Base-by-base conservation (phyloP, 2,329 filamentous ascomycete species). In the Cladosporium cucumerinum region DNA sequence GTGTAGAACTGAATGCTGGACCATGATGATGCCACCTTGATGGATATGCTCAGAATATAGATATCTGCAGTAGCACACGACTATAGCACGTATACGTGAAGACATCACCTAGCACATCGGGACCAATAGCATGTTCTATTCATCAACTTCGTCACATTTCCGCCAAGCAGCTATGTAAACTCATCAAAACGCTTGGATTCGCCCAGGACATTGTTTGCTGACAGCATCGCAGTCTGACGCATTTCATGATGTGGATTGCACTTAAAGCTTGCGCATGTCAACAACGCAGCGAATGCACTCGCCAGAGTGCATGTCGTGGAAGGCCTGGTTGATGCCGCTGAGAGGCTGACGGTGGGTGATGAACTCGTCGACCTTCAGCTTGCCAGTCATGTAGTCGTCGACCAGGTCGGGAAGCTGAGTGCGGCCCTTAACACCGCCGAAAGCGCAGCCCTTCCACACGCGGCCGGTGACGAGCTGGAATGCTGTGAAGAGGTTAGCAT, bases 391-490 rank as follows among this genome's bases (percentile, higher is more conserved):
- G 82, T 99, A 99, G 80, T 98, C 94, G 71, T 87, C 82, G 26
- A 99, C 93, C 48, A 99, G 88, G 66, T 85, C 88, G 57, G 91
- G 90, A 70, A 99, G 87, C 82, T 99, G 95, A 36, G 91, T 89
- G 75, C 95, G 93, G 72, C 95, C 95, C 85, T 98, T 99, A 85
- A 99, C 93, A 73, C 95, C 95, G 72, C 95, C 95, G 75, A 99
- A 99, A 21, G 95, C 95, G 77, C 94, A 98, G 63, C 95, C 95
- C 82, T 91, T 96, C 95, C 95, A 99, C 67, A 96, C 91, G 77
- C 95, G 93, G 67, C 95, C 95, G 52, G 95, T 99, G 72, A 99
- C 95, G 68, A 99, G 88, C 84, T 98, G 95, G 89, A 99, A 99
- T 77, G 95, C 92, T 96, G 71, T 23, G n/a, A 62, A 48, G 52